phyloP scores from a whole-genome alignment of 768 basidiomycete genomes.

The Auricularia sp. region DNA sequence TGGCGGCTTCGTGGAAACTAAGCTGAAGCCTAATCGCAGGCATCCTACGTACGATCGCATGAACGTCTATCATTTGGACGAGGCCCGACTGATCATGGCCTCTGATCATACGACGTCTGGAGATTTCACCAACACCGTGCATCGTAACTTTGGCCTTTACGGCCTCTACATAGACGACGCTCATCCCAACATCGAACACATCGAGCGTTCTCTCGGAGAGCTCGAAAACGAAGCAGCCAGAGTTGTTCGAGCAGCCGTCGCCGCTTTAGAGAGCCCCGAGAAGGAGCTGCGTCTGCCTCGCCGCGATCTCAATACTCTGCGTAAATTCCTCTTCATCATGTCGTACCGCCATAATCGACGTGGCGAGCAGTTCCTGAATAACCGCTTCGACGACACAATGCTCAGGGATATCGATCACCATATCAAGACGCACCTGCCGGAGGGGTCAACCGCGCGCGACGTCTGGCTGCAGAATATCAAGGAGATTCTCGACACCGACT shows the following conservation, averaged over 20 bases:
- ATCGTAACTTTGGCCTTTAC: neutral
- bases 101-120: neutral
- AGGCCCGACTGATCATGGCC: neutral
- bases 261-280: neutral
- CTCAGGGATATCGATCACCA: neutral
- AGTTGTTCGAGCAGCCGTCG: conserved; percentile 1
- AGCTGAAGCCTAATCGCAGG: too few relatives aligned
- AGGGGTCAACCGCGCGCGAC: neutral
- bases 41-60: neutral
- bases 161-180: conserved; percentile 2
- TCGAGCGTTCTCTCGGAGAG: conserved; percentile 4
- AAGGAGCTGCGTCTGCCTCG: neutral
- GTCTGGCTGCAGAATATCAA: conserved; percentile 7
- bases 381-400: conserved; percentile 1
- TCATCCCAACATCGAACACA: neutral
- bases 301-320: conserved; percentile 3
- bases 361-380: conserved; percentile 3
- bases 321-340: conserved; percentile 9
- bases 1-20: too few relatives aligned
- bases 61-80: conserved; percentile 3
- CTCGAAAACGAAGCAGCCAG: conserved; percentile 5
- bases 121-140: neutral
- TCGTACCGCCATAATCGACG: conserved; percentile 1
- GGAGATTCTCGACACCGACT: conserved; percentile 4
- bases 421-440: neutral